Evolutionary conservation across 169 alveolate genomes (phyloP).

Genomic region (Theileria orientalis): DNA sequence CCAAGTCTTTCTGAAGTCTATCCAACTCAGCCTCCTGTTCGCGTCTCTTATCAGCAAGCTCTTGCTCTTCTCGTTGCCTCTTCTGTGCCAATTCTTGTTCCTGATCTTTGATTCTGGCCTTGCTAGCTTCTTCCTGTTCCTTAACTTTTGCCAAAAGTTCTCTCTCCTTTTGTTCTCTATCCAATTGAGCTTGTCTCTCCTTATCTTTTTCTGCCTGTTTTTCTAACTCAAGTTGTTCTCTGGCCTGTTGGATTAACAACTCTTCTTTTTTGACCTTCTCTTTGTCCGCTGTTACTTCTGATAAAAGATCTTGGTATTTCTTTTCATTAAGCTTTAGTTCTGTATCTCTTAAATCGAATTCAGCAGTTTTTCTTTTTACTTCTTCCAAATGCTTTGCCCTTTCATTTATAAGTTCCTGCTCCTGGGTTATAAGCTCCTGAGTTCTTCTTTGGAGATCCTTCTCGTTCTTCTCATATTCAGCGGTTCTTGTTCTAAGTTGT

Average conservation of each 20-base stretch:
- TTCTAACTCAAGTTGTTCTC: not conserved
- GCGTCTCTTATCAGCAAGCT: conserved; percentile 1
- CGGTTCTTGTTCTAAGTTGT: not conserved
- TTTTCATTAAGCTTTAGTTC: not conserved
- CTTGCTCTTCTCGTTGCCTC: conserved; percentile 17
- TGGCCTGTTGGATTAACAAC: not conserved
- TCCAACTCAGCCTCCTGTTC: not conserved
- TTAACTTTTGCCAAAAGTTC: not conserved
- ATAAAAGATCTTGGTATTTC: conserved; percentile 3
- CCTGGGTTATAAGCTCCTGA: not conserved
- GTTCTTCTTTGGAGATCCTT: conserved; percentile 1
- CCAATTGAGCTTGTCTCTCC: conserved; percentile 11
- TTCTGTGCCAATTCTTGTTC: conserved; percentile 2
- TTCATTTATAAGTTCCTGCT: not conserved
- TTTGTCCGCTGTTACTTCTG: not conserved
- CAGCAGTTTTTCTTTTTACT: not conserved
- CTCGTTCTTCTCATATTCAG: not conserved
- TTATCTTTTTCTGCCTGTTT: conserved; percentile 2
- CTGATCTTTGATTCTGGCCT: not conserved
- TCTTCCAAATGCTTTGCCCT: not conserved
- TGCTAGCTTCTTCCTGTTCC: conserved; percentile 3
- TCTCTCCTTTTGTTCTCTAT: not conserved
- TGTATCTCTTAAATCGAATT: conserved; percentile 2
- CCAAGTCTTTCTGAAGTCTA: not conserved
- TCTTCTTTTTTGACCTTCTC: not conserved